These are phyloP conservation scores for Phlyctochytrium bullatum DNA, from an alignment of 192 early-diverging fungal species.

Conservation along the genomic window DNA sequence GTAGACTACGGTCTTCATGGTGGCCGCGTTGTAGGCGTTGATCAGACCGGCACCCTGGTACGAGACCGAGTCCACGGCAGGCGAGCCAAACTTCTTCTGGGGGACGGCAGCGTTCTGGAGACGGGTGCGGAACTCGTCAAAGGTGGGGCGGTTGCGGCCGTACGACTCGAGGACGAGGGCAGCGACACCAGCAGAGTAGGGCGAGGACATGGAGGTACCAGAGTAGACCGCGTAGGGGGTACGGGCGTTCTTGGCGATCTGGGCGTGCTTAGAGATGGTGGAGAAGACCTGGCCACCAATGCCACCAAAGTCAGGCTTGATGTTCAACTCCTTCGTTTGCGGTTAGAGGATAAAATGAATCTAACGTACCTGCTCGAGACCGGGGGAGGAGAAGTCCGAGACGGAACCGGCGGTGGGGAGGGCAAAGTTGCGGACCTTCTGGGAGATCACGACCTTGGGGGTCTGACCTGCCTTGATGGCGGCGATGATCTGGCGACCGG, in stretches of 20 bases:
- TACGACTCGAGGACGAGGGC: slow-evolving; percentile 58
- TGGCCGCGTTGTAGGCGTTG: slow-evolving; percentile 44
- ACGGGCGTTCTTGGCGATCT: background rate
- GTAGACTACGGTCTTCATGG: slow-evolving; percentile 27
- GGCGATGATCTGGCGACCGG: slow-evolving; percentile 6
- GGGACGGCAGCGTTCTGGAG: slow-evolving; percentile 17
- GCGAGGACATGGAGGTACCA: slow-evolving; percentile 83
- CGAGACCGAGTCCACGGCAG: slow-evolving; percentile 5
- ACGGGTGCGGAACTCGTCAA: slow-evolving; percentile 26
- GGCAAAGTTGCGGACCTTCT: background rate
- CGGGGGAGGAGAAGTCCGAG: slow-evolving; percentile 70
- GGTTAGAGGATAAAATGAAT: too few species aligned
- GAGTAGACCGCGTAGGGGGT: slow-evolving; percentile 22
- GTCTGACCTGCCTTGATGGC: background rate
- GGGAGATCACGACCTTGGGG: background rate
- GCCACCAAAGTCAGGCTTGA: slow-evolving; percentile 49
- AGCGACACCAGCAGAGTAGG: slow-evolving; percentile 69
- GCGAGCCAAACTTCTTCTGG: slow-evolving; percentile 16
- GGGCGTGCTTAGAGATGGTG: slow-evolving; percentile 11
- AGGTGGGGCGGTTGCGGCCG: slow-evolving; percentile 18
- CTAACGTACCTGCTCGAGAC: slow-evolving; percentile 65
- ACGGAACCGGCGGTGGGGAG: slow-evolving; percentile 49
- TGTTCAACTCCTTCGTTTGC: slow-evolving; percentile 65
- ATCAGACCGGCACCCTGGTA: slow-evolving; percentile 56
- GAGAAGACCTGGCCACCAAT: slow-evolving; percentile 32